Percentiles rank a stretch among this genome's conserved stretches.
These are phyloP conservation scores for Vigna mungo DNA, from an alignment of 306 rosid genomes.

Conservation along the genomic window DNA sequence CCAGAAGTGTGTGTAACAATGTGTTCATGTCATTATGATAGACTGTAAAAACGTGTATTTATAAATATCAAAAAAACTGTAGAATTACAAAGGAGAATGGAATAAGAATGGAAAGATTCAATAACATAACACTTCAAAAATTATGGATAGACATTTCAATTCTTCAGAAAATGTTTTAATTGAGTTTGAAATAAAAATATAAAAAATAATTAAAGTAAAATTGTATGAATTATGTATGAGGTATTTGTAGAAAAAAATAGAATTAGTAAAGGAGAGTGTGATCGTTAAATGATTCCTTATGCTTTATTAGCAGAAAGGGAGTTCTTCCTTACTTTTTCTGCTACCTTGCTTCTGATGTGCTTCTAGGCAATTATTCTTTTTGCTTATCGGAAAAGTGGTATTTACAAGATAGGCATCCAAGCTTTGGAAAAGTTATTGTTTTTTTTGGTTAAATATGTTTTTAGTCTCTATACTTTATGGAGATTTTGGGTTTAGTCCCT, in stretches of 20 bases:
- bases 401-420: not conserved
- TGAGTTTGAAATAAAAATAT: no score
- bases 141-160: no score
- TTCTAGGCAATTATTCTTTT: constrained; percentile 15
- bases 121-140: no score
- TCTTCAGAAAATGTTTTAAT: no score
- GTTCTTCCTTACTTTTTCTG: constrained; percentile 41
- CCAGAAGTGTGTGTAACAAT: not conserved
- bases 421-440: not conserved
- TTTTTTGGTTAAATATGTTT: no score
- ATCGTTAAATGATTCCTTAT: not conserved
- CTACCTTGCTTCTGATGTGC: constrained; percentile 48
- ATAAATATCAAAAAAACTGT: no score
- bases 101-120: not conserved
- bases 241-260: not conserved
- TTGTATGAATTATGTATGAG: not conserved
- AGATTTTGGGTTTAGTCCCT: no score
- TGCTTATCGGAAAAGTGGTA: not conserved
- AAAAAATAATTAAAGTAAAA: no score
- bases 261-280: not conserved
- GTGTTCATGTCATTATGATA: not conserved
- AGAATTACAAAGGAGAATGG: not conserved
- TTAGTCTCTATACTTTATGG: no score
- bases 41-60: not conserved
- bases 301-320: constrained; percentile 38